Base-by-base conservation (phyloP, 106 monocot genomes). In the Dendrobium chrysotoxum region DNA sequence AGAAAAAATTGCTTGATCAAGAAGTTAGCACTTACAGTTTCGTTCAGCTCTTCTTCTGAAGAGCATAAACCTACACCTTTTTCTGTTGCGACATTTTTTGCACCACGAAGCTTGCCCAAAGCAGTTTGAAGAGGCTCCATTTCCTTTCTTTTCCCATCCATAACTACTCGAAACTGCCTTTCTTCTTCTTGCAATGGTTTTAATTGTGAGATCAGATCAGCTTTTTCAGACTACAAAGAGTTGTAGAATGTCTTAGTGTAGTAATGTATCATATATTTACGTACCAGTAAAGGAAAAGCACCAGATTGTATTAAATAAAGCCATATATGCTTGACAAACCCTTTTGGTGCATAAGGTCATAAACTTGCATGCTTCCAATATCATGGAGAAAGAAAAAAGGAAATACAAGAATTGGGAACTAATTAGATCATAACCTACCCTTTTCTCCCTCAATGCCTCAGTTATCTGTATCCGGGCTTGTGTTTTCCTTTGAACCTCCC, bases 21-120 rank as follows among this genome's bases (percentile, higher is more conserved):
- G 70, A 40, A 82, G 11, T 11, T 31, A 15, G 47, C 12, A 31
- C 88, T 85, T 89, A 95, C 97, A 41, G 80, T 80, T 44, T 81
- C 67, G 77, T 94, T 81, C 77, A 98, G 97, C 77, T 98, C 98
- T 88, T 98, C 85, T 67, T 92, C 89, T 55, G 97, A 98, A 85
- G 92, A 92, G 78, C 94, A 98, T 39, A 98, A 78, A 41, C 85
- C 86, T 77, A 83, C 57, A 12, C 97, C 90, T 82, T 89, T 92
- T 58, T 90, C 94, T 58, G 84, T 88, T 17, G 79, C 80, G 50
- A 78, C 82, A 89, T 82, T 89, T 68, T 88, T 94, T 79, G 88
- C 84, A 85, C 66, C 84, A 28, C 92, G 87, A 25, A 95, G 80
- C 79, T 94, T 89, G 35, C 88, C 90, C 44, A 98, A 77, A 77